A percentile compares a stretch with the other conserved stretches of the same genome.
Evolutionary conservation across 176 grass and related monocot genomes (phyloP).

Genomic region (Guadua angustifolia): DNA sequence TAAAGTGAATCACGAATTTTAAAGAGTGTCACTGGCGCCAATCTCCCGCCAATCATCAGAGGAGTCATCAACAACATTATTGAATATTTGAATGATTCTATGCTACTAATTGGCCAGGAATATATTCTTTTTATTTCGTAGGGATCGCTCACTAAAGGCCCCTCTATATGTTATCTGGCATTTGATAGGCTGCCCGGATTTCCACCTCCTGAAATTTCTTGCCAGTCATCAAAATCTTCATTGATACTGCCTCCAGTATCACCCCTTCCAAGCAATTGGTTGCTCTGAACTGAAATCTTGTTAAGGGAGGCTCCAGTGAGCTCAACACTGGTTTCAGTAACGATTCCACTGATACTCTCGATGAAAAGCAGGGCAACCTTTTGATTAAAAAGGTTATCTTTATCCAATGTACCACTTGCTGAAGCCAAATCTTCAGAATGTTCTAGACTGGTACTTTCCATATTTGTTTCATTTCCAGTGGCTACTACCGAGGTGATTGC

Average conservation of each 20-base stretch:
- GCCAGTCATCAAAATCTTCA: conserved; percentile 68
- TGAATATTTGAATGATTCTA: conserved; percentile 41
- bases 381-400: conserved; percentile 49
- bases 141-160: conserved; percentile 15
- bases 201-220: conserved; percentile 50
- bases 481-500: conserved; percentile 30
- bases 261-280: conserved; percentile 34
- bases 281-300: conserved; percentile 35
- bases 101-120: conserved; percentile 44
- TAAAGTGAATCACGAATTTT: no score
- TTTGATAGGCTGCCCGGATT: conserved; percentile 45
- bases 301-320: conserved; percentile 29
- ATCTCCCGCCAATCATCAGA: conserved; percentile 50
- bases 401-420: conserved; percentile 29
- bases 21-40: no score
- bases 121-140: conserved; percentile 53
- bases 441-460: conserved; percentile 35
- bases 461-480: conserved; percentile 50
- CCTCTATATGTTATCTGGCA: conserved; percentile 22
- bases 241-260: conserved; percentile 37
- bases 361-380: conserved; percentile 29
- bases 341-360: conserved; percentile 19
- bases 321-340: conserved; percentile 45
- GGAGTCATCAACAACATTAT: conserved; percentile 38
- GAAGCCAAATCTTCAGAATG: conserved; percentile 48